phyloP scores from a whole-genome alignment of 164 flowering plant genomes.

The grape (Vitis vinifera) region ASM3070453v1 NC_081811.1:6145001-6145500 shows the following conservation, averaged over 20 bases:
- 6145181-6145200: not conserved
- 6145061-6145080: conserved; percentile 68
- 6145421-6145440: too few relatives aligned
- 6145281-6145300: conserved; percentile 65
- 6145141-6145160: not conserved
- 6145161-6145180: not conserved
- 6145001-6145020: conserved; percentile 43
- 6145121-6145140: conserved; percentile 60
- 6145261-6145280: conserved; percentile 56
- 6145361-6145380: not conserved
- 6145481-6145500: too few relatives aligned
- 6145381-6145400: too few relatives aligned
- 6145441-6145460: too few relatives aligned
- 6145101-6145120: conserved; percentile 55
- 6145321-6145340: conserved; percentile 55
- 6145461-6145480: too few relatives aligned
- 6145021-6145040: conserved; percentile 31
- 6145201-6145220: conserved; percentile 21
- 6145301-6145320: conserved; percentile 54
- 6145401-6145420: too few relatives aligned
- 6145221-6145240: conserved; percentile 78
- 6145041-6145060: conserved; percentile 67
- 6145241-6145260: conserved; percentile 48
- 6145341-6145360: conserved; percentile 35
- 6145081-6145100: conserved; percentile 50